Conservation (phyloP, 345 rosid genomes). For the Jatropha curcas region DNA sequence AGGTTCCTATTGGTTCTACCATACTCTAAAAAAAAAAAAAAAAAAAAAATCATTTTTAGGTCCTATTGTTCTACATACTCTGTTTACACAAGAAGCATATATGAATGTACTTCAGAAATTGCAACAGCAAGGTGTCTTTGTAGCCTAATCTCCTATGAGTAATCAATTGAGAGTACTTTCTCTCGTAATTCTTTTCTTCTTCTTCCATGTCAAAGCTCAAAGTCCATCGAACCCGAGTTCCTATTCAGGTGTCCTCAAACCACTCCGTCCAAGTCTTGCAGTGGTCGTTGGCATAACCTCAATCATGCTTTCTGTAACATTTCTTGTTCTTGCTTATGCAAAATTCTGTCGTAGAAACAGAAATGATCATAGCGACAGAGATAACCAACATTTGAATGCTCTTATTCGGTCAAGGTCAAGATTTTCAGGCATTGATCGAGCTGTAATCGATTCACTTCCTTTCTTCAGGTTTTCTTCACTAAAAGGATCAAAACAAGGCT, state of each 20-base stretch:
- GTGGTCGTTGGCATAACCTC: conserved; percentile 32
- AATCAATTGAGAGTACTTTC: conserved; percentile 7
- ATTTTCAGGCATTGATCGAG: conserved; percentile 44
- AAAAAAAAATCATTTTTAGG: not conserved
- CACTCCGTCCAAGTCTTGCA: conserved; percentile 24
- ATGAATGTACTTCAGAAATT: not conserved
- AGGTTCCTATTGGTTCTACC: no score
- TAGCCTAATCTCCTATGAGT: conserved; percentile 17
- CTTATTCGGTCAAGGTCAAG: conserved; percentile 20
- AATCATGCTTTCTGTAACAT: conserved; percentile 22
- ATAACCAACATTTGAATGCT: conserved; percentile 12
- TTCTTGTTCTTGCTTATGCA: conserved; percentile 37
- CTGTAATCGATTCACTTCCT: conserved; percentile 39
- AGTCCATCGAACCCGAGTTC: not conserved
- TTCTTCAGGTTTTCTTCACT: conserved; percentile 48
- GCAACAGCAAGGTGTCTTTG: not conserved
- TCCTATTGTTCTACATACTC: not conserved
- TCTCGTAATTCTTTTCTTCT: not conserved
- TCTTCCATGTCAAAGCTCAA: conserved; percentile 29
- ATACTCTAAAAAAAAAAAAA: no score
- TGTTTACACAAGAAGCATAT: not conserved
- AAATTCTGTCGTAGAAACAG: conserved; percentile 32
- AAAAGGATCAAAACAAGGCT: conserved; percentile 44
- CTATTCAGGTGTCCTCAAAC: not conserved
- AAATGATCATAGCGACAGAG: not conserved